Evolutionary conservation across 2,329 filamentous ascomycete genomes (phyloP).

Genomic region (Aspergillus uvarum): DNA sequence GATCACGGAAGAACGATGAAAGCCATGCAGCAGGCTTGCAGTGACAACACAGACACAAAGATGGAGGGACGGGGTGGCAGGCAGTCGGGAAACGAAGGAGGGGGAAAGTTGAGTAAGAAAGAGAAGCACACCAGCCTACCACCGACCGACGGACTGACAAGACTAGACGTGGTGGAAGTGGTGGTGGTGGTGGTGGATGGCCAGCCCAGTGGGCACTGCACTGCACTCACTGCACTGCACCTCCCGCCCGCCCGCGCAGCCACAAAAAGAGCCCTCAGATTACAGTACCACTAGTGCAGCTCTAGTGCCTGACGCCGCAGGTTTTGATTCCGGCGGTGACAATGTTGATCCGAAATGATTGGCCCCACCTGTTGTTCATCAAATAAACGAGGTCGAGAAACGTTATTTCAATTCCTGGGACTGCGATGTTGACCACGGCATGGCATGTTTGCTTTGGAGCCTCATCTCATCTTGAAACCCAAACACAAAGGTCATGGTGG

Average conservation of each 20-base stretch:
- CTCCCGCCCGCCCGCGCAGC: constrained; percentile 7
- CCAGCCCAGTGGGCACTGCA: constrained; percentile 1
- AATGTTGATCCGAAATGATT: constrained; percentile 32
- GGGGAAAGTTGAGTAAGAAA: neutral
- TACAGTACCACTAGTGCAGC: neutral
- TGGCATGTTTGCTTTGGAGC: no score
- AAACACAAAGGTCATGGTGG: no score
- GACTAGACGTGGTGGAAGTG: no score
- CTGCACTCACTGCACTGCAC: no score
- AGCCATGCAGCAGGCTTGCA: constrained; percentile 18
- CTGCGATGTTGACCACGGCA: no score
- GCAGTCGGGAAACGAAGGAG: neutral
- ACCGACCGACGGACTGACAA: no score
- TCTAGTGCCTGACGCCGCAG: neutral
- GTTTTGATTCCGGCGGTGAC: constrained; percentile 19
- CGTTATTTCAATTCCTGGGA: neutral
- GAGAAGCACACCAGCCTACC: no score
- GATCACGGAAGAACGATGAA: constrained; percentile 9
- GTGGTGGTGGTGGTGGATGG: constrained; percentile 1
- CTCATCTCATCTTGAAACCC: no score
- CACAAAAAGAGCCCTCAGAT: constrained; percentile 5
- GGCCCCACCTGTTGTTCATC: constrained; percentile 18
- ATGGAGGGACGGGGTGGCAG: neutral
- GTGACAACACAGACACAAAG: constrained; percentile 1
- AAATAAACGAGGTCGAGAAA: neutral